Percentiles rank a stretch among this genome's conserved stretches.
phyloP scores from a whole-genome alignment of 805 yeast genomes.

The Saccharomycopsis schoenii region DNA sequence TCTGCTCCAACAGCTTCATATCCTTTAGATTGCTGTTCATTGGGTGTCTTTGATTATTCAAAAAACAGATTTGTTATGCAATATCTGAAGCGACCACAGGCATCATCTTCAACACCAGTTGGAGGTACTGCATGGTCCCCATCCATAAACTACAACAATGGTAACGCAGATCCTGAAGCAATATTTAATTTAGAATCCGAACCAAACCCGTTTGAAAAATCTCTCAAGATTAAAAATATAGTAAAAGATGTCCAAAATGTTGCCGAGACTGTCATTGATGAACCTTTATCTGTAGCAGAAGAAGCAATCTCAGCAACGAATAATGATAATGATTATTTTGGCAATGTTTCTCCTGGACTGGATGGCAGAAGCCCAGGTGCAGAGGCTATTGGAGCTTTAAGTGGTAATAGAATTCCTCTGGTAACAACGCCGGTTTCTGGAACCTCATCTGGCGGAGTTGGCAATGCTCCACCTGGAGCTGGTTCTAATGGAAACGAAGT shows the following conservation, averaged over 20 bases:
- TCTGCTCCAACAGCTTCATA: constrained; percentile 9
- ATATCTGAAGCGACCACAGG: not conserved
- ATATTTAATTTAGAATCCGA: constrained; percentile 3
- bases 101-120: not conserved
- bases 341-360: not conserved
- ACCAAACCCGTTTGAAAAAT: constrained; percentile 8
- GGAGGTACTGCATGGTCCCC: not conserved
- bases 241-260: not conserved
- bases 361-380: not conserved
- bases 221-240: constrained; percentile 1
- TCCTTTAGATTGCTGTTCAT: constrained; percentile 5
- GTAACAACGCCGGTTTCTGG: not conserved
- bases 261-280: not conserved
- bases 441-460: not conserved
- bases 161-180: constrained; percentile 6
- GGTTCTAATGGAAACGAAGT: not conserved
- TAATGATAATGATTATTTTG: not conserved
- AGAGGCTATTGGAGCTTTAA: not conserved
- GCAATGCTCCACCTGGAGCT: not conserved
- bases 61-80: constrained; percentile 5
- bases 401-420: not conserved
- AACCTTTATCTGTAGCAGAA: not conserved
- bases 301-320: not conserved
- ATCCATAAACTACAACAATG: not conserved
- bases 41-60: constrained; percentile 7